These are phyloP conservation scores for Trichoderma simmonsii DNA, from an alignment of 2,329 filamentous ascomycete genomes.

Conservation along the genomic window DNA sequence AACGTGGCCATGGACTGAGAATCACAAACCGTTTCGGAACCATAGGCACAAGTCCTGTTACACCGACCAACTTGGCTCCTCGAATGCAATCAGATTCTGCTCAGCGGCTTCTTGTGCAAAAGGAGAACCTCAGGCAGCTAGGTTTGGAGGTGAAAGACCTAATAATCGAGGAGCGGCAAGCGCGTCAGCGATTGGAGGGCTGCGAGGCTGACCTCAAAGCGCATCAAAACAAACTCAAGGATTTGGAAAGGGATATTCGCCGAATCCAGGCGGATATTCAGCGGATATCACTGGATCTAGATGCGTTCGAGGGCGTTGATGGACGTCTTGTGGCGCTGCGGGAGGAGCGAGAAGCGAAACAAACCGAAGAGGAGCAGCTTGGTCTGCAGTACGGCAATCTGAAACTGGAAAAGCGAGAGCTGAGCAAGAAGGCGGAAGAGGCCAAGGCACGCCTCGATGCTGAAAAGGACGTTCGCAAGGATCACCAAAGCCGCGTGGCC, in stretches of 20 bases:
- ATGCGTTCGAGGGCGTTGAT: constrained; percentile 65
- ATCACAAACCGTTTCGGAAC: constrained; percentile 45
- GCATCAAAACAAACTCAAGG: constrained; percentile 33
- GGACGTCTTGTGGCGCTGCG: constrained; percentile 60
- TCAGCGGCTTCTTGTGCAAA: constrained; percentile 57
- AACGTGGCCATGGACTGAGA: constrained; percentile 57
- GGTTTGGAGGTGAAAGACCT: constrained; percentile 53
- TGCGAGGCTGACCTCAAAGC: constrained; percentile 47
- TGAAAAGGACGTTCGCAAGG: constrained; percentile 35
- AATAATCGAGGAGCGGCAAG: constrained; percentile 45
- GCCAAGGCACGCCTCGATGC: constrained; percentile 37
- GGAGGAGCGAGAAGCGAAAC: constrained; percentile 53
- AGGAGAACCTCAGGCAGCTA: constrained; percentile 51
- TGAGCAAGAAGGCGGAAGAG: constrained; percentile 43
- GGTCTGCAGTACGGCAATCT: constrained; percentile 56
- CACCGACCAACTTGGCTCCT: constrained; percentile 50
- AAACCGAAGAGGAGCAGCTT: constrained; percentile 46
- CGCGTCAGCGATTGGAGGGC: constrained; percentile 47
- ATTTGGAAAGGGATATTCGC: constrained; percentile 55
- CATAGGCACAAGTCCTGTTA: constrained; percentile 41
- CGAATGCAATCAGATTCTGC: constrained; percentile 80
- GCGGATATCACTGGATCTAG: constrained; percentile 54
- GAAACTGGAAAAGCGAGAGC: constrained; percentile 45
- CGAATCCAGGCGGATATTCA: constrained; percentile 58
- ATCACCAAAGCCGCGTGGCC: constrained; percentile 46